A percentile compares a stretch with the other conserved stretches of the same genome.
Conservation (phyloP, 371 early-diverging fungal genomes). For the Mucor racemosus region DNA sequence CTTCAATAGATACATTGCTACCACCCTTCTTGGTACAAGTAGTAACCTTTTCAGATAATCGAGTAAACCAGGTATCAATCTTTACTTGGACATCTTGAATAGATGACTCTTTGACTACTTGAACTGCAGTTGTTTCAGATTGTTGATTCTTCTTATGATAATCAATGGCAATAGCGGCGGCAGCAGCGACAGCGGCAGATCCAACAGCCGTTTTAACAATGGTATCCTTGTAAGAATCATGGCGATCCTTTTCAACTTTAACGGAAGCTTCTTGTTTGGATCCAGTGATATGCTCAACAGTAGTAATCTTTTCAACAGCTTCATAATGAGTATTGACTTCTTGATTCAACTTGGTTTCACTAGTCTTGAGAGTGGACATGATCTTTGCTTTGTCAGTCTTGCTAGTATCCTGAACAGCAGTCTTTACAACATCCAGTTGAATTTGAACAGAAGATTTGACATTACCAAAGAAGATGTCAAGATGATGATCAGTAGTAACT, state of each 20-base stretch:
- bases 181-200: conserved; percentile 34
- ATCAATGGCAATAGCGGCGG: conserved; percentile 28
- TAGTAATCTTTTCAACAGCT: conserved; percentile 26
- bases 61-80: conserved; percentile 28
- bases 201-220: conserved; percentile 29
- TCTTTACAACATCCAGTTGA: conserved; percentile 33
- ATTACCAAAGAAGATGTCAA: conserved; percentile 41
- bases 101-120: conserved; percentile 24
- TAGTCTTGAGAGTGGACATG: conserved; percentile 22
- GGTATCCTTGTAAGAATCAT: conserved; percentile 28
- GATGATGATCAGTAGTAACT: conserved; percentile 26
- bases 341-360: conserved; percentile 22
- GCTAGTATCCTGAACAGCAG: conserved; percentile 24
- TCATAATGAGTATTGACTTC: conserved; percentile 23
- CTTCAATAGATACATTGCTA: conserved; percentile 23
- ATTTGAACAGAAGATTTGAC: conserved; percentile 29
- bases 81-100: conserved; percentile 25
- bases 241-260: conserved; percentile 12
- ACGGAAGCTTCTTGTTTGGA: conserved; percentile 1
- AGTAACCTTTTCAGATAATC: conserved; percentile 27
- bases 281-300: conserved; percentile 26
- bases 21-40: conserved; percentile 34
- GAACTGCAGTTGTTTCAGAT: conserved; percentile 19
- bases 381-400: conserved; percentile 28
- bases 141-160: conserved; percentile 31